phyloP scores from a whole-genome alignment of 148 eudicot genomes.

The Fagopyrum esculentum region DNA sequence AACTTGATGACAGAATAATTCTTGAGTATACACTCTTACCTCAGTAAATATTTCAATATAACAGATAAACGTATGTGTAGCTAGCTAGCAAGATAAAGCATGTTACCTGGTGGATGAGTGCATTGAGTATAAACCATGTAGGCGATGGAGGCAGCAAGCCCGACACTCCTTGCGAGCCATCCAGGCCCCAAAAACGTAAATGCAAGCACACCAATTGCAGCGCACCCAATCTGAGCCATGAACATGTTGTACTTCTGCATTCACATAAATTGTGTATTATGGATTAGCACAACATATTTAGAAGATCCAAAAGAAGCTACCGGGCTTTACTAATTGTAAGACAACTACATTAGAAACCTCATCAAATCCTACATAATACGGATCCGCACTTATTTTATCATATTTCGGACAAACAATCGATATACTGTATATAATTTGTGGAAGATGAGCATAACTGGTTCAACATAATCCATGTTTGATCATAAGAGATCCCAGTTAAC shows the following conservation, averaged over 20 bases:
- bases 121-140: conserved; percentile 72
- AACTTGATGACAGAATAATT: too few species aligned
- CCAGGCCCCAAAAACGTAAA: conserved; percentile 75
- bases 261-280: not conserved
- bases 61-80: not conserved
- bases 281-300: not conserved
- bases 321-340: too few species aligned
- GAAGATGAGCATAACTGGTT: too few species aligned
- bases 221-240: conserved; percentile 92
- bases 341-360: too few species aligned
- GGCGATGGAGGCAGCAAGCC: conserved; percentile 76
- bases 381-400: too few species aligned
- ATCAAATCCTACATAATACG: too few species aligned
- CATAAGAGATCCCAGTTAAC: too few species aligned
- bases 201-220: conserved; percentile 81
- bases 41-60: not conserved
- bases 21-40: too few species aligned
- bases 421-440: too few species aligned
- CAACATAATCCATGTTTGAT: too few species aligned
- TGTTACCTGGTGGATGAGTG: conserved; percentile 80
- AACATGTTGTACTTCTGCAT: conserved; percentile 97
- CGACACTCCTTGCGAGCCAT: conserved; percentile 79
- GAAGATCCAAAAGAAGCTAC: too few species aligned
- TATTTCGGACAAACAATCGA: too few species aligned
- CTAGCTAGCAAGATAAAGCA: not conserved